These are phyloP conservation scores for Albatrellus ellisii DNA, from an alignment of 768 basidiomycete genomes.

Conservation along the genomic window DNA sequence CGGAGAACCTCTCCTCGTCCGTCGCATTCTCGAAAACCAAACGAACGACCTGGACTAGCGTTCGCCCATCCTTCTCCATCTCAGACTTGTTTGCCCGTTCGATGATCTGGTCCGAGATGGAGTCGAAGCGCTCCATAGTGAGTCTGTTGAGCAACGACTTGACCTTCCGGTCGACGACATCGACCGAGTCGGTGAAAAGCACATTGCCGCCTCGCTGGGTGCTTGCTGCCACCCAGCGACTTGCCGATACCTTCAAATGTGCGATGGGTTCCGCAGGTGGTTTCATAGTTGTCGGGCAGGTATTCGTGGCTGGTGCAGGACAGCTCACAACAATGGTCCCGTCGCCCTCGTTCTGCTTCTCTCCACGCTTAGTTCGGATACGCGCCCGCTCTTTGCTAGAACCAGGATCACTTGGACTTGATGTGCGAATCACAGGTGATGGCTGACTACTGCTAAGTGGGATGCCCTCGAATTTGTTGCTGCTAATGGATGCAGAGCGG, in stretches of 20 bases:
- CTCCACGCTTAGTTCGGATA: constrained; percentile 75
- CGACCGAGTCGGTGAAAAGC: constrained; percentile 47
- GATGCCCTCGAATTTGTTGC: constrained; percentile 29
- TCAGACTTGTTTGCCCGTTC: constrained; percentile 89
- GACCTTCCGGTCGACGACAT: constrained; percentile 88
- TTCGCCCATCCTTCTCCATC: constrained; percentile 86
- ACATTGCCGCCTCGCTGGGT: constrained; percentile 36
- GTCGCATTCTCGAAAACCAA: constrained; percentile 97
- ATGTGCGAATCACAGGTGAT: constrained; percentile 48
- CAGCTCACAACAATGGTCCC: constrained; percentile 25
- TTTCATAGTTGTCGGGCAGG: constrained; percentile 18
- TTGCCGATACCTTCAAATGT: constrained; percentile 66
- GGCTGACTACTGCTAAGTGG: constrained; percentile 43
- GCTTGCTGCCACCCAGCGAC: constrained; percentile 60
- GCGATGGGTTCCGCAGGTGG: constrained; percentile 49
- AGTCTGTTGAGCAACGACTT: constrained; percentile 88
- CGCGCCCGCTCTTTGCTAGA: constrained; percentile 45
- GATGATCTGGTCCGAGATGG: constrained; percentile 92
- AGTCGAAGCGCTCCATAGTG: constrained; percentile 93
- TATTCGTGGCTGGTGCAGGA: constrained; percentile 15
- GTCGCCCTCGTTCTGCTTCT: constrained; percentile 49
- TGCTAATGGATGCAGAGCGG: constrained; percentile 48
- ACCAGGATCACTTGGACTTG: constrained; percentile 35
- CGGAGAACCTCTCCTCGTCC: constrained; percentile 89
- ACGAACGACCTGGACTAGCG: constrained; percentile 90